Evolutionary conservation across 495 filamentous ascomycete genomes (phyloP).

Genomic region (Aspergillus nidulans): DNA sequence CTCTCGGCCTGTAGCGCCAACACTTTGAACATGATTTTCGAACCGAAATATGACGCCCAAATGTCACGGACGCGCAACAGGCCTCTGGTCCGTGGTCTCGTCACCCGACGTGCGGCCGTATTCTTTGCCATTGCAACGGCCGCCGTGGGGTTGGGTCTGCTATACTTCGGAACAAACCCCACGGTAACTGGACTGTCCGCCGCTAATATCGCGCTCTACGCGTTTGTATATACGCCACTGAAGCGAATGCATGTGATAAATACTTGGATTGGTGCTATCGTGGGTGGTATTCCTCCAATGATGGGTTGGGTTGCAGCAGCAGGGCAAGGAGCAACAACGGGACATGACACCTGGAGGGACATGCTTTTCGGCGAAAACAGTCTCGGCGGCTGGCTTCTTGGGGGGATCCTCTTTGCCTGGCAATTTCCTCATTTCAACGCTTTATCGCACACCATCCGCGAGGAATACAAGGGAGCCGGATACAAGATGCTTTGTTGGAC

Average conservation of each 20-base stretch:
- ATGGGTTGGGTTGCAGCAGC: conserved; percentile 98
- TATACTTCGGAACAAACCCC: conserved; percentile 90
- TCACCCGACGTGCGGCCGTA: conserved; percentile 70
- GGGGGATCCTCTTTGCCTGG: conserved; percentile 84
- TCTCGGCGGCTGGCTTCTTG: conserved; percentile 85
- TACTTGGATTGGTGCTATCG: conserved; percentile 91
- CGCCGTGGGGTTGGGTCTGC: conserved; percentile 55
- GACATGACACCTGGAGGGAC: conserved; percentile 68
- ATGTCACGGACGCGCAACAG: conserved; percentile 90
- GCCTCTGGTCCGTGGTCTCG: conserved; percentile 78
- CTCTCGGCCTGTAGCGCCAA: conserved; percentile 85
- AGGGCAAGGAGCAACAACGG: conserved; percentile 73
- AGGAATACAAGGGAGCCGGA: conserved; percentile 84
- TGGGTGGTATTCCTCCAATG: conserved; percentile 88
- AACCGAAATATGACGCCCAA: conserved; percentile 81
- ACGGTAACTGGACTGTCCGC: conserved; percentile 83
- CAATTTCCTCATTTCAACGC: conserved; percentile 98
- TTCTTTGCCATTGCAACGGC: conserved; percentile 74
- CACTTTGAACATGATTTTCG: conserved; percentile 94
- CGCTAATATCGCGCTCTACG: conserved; percentile 83
- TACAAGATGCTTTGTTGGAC: conserved; percentile 89
- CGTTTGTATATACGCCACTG: conserved; percentile 85
- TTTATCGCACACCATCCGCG: conserved; percentile 76
- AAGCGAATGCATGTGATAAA: conserved; percentile 85
- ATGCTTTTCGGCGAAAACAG: conserved; percentile 67